These are phyloP conservation scores for Periconia sp. DNA, from an alignment of 2,329 filamentous ascomycete genomes.

Conservation along the genomic window DNA sequence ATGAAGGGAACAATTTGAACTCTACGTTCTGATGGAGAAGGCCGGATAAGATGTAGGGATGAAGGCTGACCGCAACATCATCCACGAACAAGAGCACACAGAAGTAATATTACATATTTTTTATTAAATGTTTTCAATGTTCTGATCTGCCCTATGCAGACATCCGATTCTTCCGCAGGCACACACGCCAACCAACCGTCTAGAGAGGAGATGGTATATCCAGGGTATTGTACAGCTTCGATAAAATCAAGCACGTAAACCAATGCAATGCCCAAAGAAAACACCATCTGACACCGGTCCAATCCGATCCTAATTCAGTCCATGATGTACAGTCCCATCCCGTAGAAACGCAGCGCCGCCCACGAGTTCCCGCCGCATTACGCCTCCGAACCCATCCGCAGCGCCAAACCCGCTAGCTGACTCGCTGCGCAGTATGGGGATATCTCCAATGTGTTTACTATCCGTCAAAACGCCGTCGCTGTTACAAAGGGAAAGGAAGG, in stretches of 20 bases:
- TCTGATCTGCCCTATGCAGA: no score
- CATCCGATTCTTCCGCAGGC: no score
- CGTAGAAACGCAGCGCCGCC: neutral
- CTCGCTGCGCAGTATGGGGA: constrained; percentile 1
- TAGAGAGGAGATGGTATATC: constrained; percentile 47
- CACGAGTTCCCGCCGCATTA: constrained; percentile 9
- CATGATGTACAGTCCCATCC: constrained; percentile 1
- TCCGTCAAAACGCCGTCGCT: constrained; percentile 32
- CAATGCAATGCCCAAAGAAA: constrained; percentile 9
- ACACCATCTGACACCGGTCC: constrained; percentile 21
- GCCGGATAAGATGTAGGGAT: no score
- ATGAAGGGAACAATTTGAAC: no score
- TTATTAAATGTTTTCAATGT: no score
- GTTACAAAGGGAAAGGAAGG: constrained; percentile 10
- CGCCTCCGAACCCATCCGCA: constrained; percentile 4
- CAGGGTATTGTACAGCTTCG: constrained; percentile 43
- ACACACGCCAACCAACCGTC: constrained; percentile 17
- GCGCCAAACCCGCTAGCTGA: constrained; percentile 4
- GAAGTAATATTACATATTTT: no score
- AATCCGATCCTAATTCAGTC: no score
- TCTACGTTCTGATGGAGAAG: no score
- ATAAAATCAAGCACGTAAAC: no score
- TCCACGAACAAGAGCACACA: no score
- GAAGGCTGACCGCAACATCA: no score
- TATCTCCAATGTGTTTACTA: neutral